phyloP scores from a whole-genome alignment of 257 asterid genomes.

The Solanum tarapatanum region DNA sequence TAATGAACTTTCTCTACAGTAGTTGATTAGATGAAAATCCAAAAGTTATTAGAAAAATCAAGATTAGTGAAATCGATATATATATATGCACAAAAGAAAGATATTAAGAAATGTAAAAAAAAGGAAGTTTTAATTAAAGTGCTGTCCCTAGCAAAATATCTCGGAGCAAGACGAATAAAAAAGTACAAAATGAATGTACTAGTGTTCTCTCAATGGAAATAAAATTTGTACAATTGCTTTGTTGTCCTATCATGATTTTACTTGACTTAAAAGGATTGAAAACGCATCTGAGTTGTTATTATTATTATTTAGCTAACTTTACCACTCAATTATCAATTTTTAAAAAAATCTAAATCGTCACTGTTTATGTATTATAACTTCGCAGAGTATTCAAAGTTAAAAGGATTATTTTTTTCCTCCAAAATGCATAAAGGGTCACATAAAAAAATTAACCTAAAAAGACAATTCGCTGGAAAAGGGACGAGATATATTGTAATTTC shows the following conservation, averaged over 20 bases:
- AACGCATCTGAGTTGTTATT: background rate
- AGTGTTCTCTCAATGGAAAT: background rate
- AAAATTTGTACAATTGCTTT: background rate
- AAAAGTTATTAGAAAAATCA: background rate
- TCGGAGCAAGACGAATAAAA: background rate
- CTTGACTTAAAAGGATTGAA: background rate
- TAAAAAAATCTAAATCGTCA: rapidly evolving
- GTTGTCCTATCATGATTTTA: background rate
- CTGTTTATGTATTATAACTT: background rate
- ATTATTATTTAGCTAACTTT: background rate
- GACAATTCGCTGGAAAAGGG: too few species aligned
- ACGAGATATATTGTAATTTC: too few species aligned
- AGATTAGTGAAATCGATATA: background rate
- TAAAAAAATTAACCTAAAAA: too few species aligned
- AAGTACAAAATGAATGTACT: background rate
- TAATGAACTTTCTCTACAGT: background rate
- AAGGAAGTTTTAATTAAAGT: background rate
- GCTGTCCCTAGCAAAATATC: background rate
- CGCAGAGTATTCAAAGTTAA: background rate
- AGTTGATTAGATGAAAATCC: background rate
- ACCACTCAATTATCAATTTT: too few species aligned
- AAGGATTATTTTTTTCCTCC: too few species aligned
- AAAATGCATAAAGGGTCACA: too few species aligned
- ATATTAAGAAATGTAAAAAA: background rate
- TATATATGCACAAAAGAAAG: background rate